Percentiles rank a stretch among this genome's conserved stretches.
Conservation (phyloP, 2,329 filamentous ascomycete genomes). For the Aspergillus sp. region DNA sequence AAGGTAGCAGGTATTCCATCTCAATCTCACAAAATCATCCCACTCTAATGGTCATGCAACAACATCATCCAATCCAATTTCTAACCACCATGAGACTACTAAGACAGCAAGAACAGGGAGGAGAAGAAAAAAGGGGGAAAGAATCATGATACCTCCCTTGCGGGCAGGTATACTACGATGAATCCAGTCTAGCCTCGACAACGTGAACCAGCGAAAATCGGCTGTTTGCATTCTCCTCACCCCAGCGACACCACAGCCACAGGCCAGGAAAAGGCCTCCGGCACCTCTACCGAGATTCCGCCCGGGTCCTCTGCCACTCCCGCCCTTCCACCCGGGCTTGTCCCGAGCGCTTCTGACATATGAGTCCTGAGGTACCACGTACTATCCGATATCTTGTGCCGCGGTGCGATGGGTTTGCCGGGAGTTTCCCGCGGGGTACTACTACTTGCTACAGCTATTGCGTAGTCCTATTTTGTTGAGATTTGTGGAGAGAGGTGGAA, state of each 20-base stretch:
- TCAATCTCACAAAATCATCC: neutral
- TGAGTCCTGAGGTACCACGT: neutral
- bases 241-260: neutral
- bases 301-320: conserved; percentile 12
- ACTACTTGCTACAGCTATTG: neutral
- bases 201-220: conserved; percentile 8
- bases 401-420: conserved; percentile 1
- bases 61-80: neutral
- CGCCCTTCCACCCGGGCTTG: conserved; percentile 17
- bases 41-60: neutral
- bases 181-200: neutral
- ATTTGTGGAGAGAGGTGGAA: neutral
- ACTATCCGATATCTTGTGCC: conserved; percentile 14
- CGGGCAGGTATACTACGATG: neutral
- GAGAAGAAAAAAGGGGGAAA: neutral
- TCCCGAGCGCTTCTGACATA: conserved; percentile 11
- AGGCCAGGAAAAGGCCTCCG: neutral
- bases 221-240: neutral
- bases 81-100: neutral
- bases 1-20: neutral
- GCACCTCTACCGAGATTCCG: conserved; percentile 18
- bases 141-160: neutral
- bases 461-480: neutral
- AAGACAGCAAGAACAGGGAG: neutral
- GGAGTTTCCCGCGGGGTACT: neutral